Percentiles rank a stretch among this genome's conserved stretches.
These are phyloP conservation scores for Phytophthora hibernalis DNA, from an alignment of 352 stramenopile genomes.

Conservation along the genomic window DNA sequence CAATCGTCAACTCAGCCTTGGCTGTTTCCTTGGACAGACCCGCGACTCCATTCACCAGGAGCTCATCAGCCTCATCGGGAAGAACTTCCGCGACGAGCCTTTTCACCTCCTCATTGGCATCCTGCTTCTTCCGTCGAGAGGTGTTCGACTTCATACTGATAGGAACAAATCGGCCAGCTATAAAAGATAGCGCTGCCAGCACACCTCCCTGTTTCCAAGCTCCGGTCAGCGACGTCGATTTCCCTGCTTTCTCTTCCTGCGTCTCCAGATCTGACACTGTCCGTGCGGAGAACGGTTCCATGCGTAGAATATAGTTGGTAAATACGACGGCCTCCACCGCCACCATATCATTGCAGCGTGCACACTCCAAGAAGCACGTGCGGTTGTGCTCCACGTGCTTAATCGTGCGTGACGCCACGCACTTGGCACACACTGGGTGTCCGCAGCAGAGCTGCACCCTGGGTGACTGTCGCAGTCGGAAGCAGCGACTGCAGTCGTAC, in stretches of 20 bases:
- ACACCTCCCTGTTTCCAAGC: constrained; percentile 54
- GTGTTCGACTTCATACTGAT: constrained; percentile 1
- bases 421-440: constrained; percentile 66
- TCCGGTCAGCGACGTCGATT: constrained; percentile 22
- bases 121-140: constrained; percentile 20
- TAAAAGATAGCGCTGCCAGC: constrained; percentile 52
- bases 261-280: constrained; percentile 45
- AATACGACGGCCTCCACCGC: constrained; percentile 70
- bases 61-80: constrained; percentile 31
- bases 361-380: constrained; percentile 63
- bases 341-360: constrained; percentile 56
- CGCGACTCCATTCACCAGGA: constrained; percentile 35
- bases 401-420: constrained; percentile 55
- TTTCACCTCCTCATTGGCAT: constrained; percentile 21
- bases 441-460: constrained; percentile 74
- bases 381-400: constrained; percentile 48
- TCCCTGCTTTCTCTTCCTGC: neutral
- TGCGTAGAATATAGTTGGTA: constrained; percentile 56
- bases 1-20: constrained; percentile 38
- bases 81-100: constrained; percentile 32
- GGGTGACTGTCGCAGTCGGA: constrained; percentile 56
- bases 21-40: constrained; percentile 27
- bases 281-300: constrained; percentile 41
- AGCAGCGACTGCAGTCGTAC: constrained; percentile 71
- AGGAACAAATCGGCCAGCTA: constrained; percentile 40